Base-by-base conservation (phyloP, 73 alveolate species). In the Paramecium primaurelia region DNA sequence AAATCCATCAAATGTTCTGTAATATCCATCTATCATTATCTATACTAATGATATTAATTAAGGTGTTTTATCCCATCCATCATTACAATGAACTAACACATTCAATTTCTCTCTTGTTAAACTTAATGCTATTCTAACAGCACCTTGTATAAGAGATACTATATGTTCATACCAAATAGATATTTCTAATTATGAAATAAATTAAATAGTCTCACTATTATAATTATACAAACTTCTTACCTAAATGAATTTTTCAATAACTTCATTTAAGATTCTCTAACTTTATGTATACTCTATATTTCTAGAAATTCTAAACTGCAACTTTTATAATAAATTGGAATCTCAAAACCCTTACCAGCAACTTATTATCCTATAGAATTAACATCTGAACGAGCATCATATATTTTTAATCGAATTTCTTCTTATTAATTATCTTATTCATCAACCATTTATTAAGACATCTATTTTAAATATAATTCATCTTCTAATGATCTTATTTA, bases 61-160 rank as follows among this genome's bases (percentile, higher is more conserved):
- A 10, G 99, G 97, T 4, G 99, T 98, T 92, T 99, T 95, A 97
- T 98, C 99, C 99, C 99, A 98, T 14, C 99, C 99, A 96, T 98
- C 99, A 60, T 97, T 87, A 86, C 99, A 98, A 92, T 98, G 99
- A 71, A 98, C 98, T 22, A 98, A 92, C 6, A 96, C 98, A 92
- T 93, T 89, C 22, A 88, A 28, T 20, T 84, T 86, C 58, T 93
- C 94, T 14, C 16, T 80, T 44, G 34, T 30, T 32, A 93, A 77
- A 8, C 92, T 75, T 6, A 32, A 44, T 8, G 93, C 93, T 18
- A 77, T 91, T 71, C 45, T 90, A 38, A 49, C 59, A 37, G 96
- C 42, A 3, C 95, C 95, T 32, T 77, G 30, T 18, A 93, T 58
- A 6, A 93, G 42, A 1, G 92, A 49, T 4, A 85, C 77, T 14